Base-by-base conservation (phyloP, 1,284 basidiomycete genomes). In the Rhodotorula glutinis region DNA sequence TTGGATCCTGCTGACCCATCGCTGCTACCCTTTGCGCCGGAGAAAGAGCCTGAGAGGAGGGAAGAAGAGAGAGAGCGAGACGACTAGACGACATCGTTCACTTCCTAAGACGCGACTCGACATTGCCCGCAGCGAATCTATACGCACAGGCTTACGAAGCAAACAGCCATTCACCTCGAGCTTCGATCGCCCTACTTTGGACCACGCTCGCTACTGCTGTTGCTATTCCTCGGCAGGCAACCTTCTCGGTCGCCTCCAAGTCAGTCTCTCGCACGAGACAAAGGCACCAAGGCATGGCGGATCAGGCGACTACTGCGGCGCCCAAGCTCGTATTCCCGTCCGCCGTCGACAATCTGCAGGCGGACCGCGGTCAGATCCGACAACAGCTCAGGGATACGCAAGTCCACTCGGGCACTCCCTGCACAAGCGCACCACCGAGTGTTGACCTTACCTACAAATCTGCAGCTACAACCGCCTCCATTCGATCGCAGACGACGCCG, bases 401-500 rank as follows among this genome's bases (percentile, higher is more conserved):
- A 51, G 69, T 41, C 5, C 27, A 3, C 14, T 4, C 3, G 2
- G 17, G 7, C 4, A 10, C 27, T 16, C 10, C 1, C 13, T 11
- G n/a, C 14, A 8, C 9, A 2, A 1, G 7, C 8, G 13, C n/a
- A 1, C 16, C 4, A 21, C 3, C 47, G 23, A 17, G 25, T 51
- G 25, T 27, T 5, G 13, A 2, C 47, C n/a, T n/a, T n/a, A n/a
- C n/a, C n/a, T n/a, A n/a, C 47, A 27, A 4, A 11, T 49, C 2
- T 1, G 9, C 77, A 82, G 92, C 25, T 93, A 86, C 82, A 93
- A 92, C 76, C 86, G 92, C 4, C 77, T 95, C 1, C 91, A 91
- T 75, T 94, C 92, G 0, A 89, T 95, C 59, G 82, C 83, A 4
- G 85, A 89, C 64, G 92, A 95, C 73, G 82, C 87, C 29, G 70